Conservation (phyloP, 768 basidiomycete genomes). For the Trametes gibbosa region DNA sequence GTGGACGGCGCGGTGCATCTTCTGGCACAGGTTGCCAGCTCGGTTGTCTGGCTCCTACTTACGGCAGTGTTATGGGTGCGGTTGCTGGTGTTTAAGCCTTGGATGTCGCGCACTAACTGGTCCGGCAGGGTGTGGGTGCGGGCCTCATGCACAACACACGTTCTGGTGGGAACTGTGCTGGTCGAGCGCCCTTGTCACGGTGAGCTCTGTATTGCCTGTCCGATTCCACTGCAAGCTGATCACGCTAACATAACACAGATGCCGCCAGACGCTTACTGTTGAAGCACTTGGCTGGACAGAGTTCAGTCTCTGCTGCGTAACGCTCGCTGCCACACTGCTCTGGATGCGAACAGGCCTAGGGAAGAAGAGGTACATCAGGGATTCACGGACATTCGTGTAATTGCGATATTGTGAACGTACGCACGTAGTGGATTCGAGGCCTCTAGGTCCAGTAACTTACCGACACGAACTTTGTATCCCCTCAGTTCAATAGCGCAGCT, state of each 20-base stretch:
- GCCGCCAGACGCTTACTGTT: slow-evolving; percentile 70
- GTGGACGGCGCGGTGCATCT: slow-evolving; percentile 62
- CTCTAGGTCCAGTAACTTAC: too few species aligned
- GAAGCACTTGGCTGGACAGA: slow-evolving; percentile 78
- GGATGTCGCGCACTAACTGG: background rate
- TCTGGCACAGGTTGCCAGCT: slow-evolving; percentile 76
- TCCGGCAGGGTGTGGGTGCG: slow-evolving; percentile 57
- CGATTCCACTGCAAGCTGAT: slow-evolving; percentile 10
- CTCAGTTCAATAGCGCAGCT: too few species aligned
- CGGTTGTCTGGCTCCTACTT: slow-evolving; percentile 67
- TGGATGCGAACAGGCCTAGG: slow-evolving; percentile 43
- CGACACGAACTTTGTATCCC: too few species aligned
- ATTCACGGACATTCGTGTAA: slow-evolving; percentile 41
- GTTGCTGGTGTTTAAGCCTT: background rate
- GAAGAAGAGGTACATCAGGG: slow-evolving; percentile 39
- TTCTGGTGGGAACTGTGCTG: slow-evolving; percentile 55
- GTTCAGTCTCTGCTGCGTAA: slow-evolving; percentile 57
- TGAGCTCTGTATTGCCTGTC: slow-evolving; percentile 28
- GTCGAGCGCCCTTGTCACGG: slow-evolving; percentile 51
- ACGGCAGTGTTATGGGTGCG: slow-evolving; percentile 69
- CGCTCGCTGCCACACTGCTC: slow-evolving; percentile 52
- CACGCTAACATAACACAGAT: slow-evolving; percentile 36
- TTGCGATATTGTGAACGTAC: background rate
- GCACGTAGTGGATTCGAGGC: background rate
- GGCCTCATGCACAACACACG: slow-evolving; percentile 68